Evolutionary conservation across 768 basidiomycete species (phyloP).

Genomic region (Dictyophora rubrovolvata): DNA sequence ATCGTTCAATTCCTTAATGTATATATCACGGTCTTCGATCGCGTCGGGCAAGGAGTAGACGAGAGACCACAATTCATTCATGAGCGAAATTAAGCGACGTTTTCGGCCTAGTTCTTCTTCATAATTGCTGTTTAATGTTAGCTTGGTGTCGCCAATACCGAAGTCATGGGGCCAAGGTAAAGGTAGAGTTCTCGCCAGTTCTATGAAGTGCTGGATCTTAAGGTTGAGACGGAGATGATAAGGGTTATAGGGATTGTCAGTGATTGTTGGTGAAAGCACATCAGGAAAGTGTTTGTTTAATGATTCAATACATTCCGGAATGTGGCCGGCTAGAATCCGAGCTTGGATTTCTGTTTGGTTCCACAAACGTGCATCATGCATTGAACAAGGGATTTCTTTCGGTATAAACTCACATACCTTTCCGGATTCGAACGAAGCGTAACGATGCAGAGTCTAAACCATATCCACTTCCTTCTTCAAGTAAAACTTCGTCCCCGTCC

Average conservation of each 20-base stretch:
- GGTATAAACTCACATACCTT: conserved; percentile 32
- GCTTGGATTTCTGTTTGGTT: conserved; percentile 49
- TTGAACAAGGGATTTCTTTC: background rate
- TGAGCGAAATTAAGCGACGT: background rate
- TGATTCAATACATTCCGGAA: conserved; percentile 57
- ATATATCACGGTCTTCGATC: conserved; percentile 43
- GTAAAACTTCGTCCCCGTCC: conserved; percentile 57
- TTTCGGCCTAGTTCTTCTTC: conserved; percentile 32
- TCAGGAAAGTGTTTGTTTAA: conserved; percentile 67
- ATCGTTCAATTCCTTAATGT: conserved; percentile 58
- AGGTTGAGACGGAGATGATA: conserved; percentile 73
- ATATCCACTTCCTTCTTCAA: conserved; percentile 16
- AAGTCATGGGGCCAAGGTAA: conserved; percentile 25
- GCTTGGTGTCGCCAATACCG: conserved; percentile 20
- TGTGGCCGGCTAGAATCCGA: conserved; percentile 63
- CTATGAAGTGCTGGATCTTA: conserved; percentile 79
- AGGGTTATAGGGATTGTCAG: conserved; percentile 34
- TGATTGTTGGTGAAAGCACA: conserved; percentile 38
- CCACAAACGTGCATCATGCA: conserved; percentile 10
- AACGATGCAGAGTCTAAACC: conserved; percentile 31
- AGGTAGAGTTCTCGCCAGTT: conserved; percentile 67
- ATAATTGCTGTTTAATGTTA: conserved; percentile 32
- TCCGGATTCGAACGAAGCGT: conserved; percentile 39
- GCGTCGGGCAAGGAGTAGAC: conserved; percentile 46
- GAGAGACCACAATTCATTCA: conserved; percentile 44